Percentiles rank a stretch among this genome's conserved stretches.
phyloP scores from a whole-genome alignment of 768 basidiomycete species.

The Suillus sp. region DNA sequence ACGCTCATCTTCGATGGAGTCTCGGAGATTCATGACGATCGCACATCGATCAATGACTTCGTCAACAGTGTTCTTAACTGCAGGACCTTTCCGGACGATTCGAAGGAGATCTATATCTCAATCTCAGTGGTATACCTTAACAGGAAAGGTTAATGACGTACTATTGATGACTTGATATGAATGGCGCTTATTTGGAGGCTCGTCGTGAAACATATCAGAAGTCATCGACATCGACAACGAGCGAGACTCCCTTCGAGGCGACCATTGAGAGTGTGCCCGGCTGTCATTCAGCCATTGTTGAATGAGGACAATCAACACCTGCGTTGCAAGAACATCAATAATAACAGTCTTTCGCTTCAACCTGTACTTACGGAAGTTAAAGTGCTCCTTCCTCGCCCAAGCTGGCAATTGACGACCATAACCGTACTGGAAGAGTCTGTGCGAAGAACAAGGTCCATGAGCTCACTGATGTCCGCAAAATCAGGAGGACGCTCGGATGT shows the following conservation, averaged over 20 bases:
- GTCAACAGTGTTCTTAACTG: slow-evolving; percentile 85
- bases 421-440: slow-evolving; percentile 69
- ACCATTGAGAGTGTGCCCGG: slow-evolving; percentile 33
- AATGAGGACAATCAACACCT: slow-evolving; percentile 84
- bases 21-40: slow-evolving; percentile 80
- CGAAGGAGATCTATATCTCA: slow-evolving; percentile 66
- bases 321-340: slow-evolving; percentile 7
- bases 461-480: slow-evolving; percentile 69
- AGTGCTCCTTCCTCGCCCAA: slow-evolving; percentile 91
- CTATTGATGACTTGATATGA: slow-evolving; percentile 92
- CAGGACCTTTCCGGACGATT: slow-evolving; percentile 82
- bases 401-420: slow-evolving; percentile 93
- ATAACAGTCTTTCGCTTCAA: not conserved
- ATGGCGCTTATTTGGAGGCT: slow-evolving; percentile 44
- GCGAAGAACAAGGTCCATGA: slow-evolving; percentile 77
- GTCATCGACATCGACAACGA: slow-evolving; percentile 48
- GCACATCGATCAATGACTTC: slow-evolving; percentile 87
- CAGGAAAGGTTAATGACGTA: slow-evolving; percentile 36
- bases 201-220: slow-evolving; percentile 28
- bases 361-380: slow-evolving; percentile 68
- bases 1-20: slow-evolving; percentile 84
- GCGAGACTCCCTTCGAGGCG: slow-evolving; percentile 31
- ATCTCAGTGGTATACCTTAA: slow-evolving; percentile 10
- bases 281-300: slow-evolving; percentile 72
- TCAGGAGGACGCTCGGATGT: slow-evolving; percentile 87